Evolutionary conservation across 2,329 filamentous ascomycete genomes (phyloP).

Genomic region (Curvularia sp.): DNA sequence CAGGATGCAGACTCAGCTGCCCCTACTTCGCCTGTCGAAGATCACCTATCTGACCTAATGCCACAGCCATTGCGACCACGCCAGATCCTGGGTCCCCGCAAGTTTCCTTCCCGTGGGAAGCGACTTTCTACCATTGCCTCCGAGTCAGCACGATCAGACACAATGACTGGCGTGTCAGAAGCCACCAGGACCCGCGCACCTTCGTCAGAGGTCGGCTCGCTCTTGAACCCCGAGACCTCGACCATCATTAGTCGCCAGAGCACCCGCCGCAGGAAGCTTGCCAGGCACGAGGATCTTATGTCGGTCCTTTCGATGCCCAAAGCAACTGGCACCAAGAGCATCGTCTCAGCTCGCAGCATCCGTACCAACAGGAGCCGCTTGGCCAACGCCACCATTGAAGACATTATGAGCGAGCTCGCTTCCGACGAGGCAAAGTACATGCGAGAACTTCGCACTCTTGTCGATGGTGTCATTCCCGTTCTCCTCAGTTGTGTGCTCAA

Average conservation of each 20-base stretch:
- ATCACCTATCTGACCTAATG: conserved; percentile 40
- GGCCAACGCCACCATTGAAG: conserved; percentile 72
- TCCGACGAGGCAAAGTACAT: conserved; percentile 88
- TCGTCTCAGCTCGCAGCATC: conserved; percentile 78
- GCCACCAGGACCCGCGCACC: conserved; percentile 25
- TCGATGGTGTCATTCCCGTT: conserved; percentile 94
- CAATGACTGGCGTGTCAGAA: conserved; percentile 28
- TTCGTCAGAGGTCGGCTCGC: conserved; percentile 41
- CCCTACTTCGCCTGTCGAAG: conserved; percentile 48
- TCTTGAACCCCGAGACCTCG: conserved; percentile 42
- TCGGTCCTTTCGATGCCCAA: conserved; percentile 82
- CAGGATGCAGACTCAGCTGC: conserved; percentile 40
- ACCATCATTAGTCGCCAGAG: conserved; percentile 55
- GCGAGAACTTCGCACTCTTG: conserved; percentile 87
- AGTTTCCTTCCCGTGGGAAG: conserved; percentile 62
- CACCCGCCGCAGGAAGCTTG: conserved; percentile 70
- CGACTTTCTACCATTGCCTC: conserved; percentile 66
- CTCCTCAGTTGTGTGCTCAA: conserved; percentile 84
- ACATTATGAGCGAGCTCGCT: conserved; percentile 79
- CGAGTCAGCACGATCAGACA: conserved; percentile 40
- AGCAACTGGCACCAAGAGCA: conserved; percentile 69
- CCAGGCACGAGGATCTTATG: conserved; percentile 91
- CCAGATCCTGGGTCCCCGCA: conserved; percentile 52
- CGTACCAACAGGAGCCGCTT: conserved; percentile 73
- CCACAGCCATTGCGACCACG: conserved; percentile 41